Evolutionary conservation across 2,329 filamentous ascomycete genomes (phyloP).

Genomic region (Magnaporthiopsis poae): DNA sequence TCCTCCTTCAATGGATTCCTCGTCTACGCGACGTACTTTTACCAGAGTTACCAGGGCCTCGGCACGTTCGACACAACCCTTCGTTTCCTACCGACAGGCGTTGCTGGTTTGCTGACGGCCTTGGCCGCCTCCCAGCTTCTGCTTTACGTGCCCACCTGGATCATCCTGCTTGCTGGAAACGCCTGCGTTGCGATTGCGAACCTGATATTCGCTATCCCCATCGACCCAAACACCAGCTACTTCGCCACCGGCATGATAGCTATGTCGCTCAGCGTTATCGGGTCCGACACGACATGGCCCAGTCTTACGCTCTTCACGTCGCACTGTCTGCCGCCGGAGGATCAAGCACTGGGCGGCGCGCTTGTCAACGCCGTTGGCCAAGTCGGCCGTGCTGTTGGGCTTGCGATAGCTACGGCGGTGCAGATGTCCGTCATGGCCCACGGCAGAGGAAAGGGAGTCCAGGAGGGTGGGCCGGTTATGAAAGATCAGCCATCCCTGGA

Average conservation of each 20-base stretch:
- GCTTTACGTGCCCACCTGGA: constrained; percentile 45
- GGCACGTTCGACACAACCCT: constrained; percentile 56
- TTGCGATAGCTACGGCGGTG: constrained; percentile 55
- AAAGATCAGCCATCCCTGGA: constrained; percentile 38
- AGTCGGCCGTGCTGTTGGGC: constrained; percentile 54
- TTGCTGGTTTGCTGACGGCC: constrained; percentile 48
- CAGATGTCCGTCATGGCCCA: constrained; percentile 52
- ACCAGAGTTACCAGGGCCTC: constrained; percentile 55
- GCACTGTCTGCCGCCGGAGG: constrained; percentile 48
- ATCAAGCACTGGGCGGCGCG: constrained; percentile 59
- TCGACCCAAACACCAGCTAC: constrained; percentile 50
- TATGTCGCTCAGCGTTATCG: constrained; percentile 56
- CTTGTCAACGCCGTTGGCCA: constrained; percentile 59
- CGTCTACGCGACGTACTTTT: constrained; percentile 60
- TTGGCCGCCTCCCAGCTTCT: constrained; percentile 47
- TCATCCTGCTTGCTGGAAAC: constrained; percentile 49
- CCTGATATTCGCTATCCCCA: constrained; percentile 55
- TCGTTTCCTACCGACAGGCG: constrained; percentile 57
- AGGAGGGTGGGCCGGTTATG: constrained; percentile 32
- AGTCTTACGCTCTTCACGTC: constrained; percentile 57
- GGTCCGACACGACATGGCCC: constrained; percentile 58
- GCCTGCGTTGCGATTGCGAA: constrained; percentile 36
- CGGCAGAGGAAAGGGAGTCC: constrained; percentile 31
- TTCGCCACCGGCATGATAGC: constrained; percentile 58
- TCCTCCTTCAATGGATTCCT: constrained; percentile 59